phyloP scores from a whole-genome alignment of 805 yeast genomes.

The Tetrapisispora phaffii region DNA sequence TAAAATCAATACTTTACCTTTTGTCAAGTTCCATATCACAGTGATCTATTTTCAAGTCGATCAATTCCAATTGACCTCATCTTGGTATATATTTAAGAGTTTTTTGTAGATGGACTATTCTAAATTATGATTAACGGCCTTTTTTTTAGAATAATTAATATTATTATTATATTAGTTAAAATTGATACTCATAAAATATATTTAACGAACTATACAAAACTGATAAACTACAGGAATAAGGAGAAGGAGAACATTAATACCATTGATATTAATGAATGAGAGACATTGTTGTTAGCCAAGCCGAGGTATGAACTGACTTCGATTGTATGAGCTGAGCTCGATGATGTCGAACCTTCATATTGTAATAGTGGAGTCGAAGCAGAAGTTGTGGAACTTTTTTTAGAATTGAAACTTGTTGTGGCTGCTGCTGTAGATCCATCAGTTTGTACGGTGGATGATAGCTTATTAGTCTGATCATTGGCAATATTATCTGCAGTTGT shows the following conservation, averaged over 20 bases:
- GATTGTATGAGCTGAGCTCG: not conserved
- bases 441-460: not conserved
- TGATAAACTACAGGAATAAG: too few species aligned
- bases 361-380: not conserved
- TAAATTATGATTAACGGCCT: too few species aligned
- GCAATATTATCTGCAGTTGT: not conserved
- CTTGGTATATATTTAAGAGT: too few species aligned
- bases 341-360: not conserved
- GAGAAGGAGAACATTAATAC: not conserved
- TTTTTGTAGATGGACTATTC: too few species aligned
- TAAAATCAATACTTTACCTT: too few species aligned
- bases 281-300: not conserved
- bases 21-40: too few species aligned
- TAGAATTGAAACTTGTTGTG: not conserved
- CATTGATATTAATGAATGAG: not conserved
- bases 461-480: not conserved
- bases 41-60: too few species aligned
- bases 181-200: too few species aligned
- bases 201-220: too few species aligned
- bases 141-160: too few species aligned
- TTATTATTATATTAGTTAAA: too few species aligned
- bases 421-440: not conserved
- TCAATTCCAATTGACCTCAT: too few species aligned
- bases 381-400: not conserved
- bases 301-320: not conserved